Conservation (phyloP, 257 asterid species). For the Scutellaria minor region DNA sequence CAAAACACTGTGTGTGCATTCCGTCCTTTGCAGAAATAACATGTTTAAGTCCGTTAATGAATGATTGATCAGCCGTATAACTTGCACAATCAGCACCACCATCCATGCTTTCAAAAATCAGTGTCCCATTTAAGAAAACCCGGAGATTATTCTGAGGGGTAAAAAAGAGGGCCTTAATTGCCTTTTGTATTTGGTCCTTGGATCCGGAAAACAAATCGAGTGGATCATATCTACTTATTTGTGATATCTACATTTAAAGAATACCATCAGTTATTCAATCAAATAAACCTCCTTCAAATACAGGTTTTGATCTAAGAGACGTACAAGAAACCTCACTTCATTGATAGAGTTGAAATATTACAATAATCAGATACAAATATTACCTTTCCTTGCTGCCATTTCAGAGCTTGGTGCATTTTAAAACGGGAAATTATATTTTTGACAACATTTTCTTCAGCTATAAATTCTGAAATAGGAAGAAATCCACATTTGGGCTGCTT, state of each 20-base stretch:
- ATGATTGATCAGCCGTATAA: constrained; percentile 51
- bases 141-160: constrained; percentile 96
- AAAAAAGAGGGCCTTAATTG: constrained; percentile 63
- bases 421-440: constrained; percentile 79
- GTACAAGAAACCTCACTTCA: constrained; percentile 22
- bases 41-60: constrained; percentile 64
- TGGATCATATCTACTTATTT: constrained; percentile 85
- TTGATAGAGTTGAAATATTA: constrained; percentile 11
- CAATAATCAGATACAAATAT: constrained; percentile 19
- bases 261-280: constrained; percentile 30
- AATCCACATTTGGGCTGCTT: constrained; percentile 94
- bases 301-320: constrained; percentile 24
- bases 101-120: constrained; percentile 79
- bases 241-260: constrained; percentile 63
- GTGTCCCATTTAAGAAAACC: constrained; percentile 85
- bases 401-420: constrained; percentile 89
- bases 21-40: constrained; percentile 70
- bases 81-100: constrained; percentile 54
- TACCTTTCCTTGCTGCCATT: constrained; percentile 74
- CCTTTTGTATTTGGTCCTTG: constrained; percentile 67
- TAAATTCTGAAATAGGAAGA: constrained; percentile 79
- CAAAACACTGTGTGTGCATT: constrained; percentile 60
- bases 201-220: constrained; percentile 89
- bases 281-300: constrained; percentile 14
- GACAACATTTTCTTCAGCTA: constrained; percentile 64